Base-by-base conservation (phyloP, 2,329 filamentous ascomycete genomes). In the Scytalidium sp. region DNA sequence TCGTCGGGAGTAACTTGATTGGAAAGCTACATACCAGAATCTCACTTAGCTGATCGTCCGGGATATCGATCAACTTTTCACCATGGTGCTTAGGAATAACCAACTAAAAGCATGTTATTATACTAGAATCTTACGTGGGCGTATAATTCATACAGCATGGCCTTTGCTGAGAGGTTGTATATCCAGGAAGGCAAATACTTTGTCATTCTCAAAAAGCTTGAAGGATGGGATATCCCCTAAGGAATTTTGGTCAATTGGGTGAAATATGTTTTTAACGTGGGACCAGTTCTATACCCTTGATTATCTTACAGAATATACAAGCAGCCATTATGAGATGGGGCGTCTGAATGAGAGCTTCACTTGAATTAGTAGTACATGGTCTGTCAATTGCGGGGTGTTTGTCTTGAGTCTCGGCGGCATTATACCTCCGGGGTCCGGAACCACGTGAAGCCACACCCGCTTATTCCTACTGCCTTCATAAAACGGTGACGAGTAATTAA, bases 301-400 rank as follows among this genome's bases (percentile, higher is more conserved):
- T 87, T 68, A 99, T 97, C 71, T 90, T 96, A 80, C 94, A 99
- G 76, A 99, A 99, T 66, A 97, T 90, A 69, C 94, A 99, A 56
- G 86, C 77, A 47, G 85, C 79, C 75, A 82, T 80, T 52, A 60
- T 73, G 8, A 36, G 13, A 36, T n/a, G 17, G 19, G 51, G 57
- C n/a, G n/a, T 67, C 32, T 60, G 53, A 62, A 68, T 67, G 48
- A 45, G 32, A 9, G 13, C 32, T 36, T 27, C 11, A n/a, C 13
- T n/a, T 15, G 4, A 36, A 36, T 36, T 5, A 36, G 11, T 36
- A 36, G 15, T 29, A 29, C 13, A 4, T 36, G 32, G 17, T 36
- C 32, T 36, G 32, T 36, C 32, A n/a, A 36, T 36, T 8, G 32
- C 32, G 32, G 32, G 32, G 32, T n/a, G 15, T 36, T 15, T 7